Evolutionary conservation across 139 green algal species (phyloP).

Genomic region (Tetradesmus obliquus): DNA sequence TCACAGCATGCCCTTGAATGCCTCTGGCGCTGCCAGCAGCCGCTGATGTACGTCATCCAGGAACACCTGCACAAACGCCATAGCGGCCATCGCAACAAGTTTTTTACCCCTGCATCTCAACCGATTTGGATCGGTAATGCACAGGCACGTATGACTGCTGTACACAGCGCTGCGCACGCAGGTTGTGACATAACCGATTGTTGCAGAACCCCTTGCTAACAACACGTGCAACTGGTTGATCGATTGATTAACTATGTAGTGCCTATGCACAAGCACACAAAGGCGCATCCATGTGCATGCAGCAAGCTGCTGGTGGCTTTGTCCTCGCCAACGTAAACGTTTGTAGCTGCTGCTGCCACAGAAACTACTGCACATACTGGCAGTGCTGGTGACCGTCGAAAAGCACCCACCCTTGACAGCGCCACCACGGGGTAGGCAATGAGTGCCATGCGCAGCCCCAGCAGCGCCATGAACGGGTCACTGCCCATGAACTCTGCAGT

Average conservation of each 20-base stretch:
- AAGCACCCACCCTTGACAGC: slow-evolving; percentile 2
- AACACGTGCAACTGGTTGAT: not conserved
- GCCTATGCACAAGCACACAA: not conserved
- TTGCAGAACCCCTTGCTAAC: not conserved
- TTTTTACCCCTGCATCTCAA: no score
- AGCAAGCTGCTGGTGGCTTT: not conserved
- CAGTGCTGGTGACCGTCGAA: not conserved
- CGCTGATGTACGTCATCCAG: slow-evolving; percentile 23
- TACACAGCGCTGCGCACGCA: no score
- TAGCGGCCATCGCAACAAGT: not conserved
- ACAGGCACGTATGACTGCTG: no score
- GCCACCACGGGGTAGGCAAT: slow-evolving; percentile 44
- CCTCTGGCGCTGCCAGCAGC: slow-evolving; percentile 25
- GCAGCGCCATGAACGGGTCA: slow-evolving; percentile 27
- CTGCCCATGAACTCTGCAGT: slow-evolving; percentile 43
- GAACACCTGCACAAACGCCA: slow-evolving; percentile 1
- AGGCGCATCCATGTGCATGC: not conserved
- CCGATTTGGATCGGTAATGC: no score
- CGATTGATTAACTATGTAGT: not conserved
- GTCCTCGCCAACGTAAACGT: not conserved
- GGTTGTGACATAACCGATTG: not conserved
- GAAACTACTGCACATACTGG: not conserved
- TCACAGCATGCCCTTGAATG: slow-evolving; percentile 39
- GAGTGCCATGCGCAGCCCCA: slow-evolving; percentile 36
- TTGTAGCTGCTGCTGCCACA: not conserved